Percentiles rank a stretch among this genome's conserved stretches.
Conservation (phyloP, 2,329 filamentous ascomycete species). For the Clonostachys chloroleuca region DNA sequence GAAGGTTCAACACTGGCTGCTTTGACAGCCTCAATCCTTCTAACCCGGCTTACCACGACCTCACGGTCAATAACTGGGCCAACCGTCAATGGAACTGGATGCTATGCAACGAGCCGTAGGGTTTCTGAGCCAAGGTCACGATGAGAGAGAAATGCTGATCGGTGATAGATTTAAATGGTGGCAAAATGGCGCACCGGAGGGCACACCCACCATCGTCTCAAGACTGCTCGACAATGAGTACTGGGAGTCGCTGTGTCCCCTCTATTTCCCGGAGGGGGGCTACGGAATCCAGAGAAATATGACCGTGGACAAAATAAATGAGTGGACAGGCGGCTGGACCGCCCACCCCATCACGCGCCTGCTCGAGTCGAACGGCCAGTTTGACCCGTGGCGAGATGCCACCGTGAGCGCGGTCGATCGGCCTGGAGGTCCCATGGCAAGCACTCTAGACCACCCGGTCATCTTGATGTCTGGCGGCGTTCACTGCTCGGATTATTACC, state of each 20-base stretch:
- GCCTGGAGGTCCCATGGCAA: conserved; percentile 46
- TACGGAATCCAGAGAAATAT: conserved; percentile 45
- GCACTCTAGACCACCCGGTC: conserved; percentile 40
- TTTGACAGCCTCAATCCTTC: conserved; percentile 46
- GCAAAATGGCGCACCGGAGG: conserved; percentile 37
- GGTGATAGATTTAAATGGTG: conserved; percentile 12
- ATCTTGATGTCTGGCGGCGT: conserved; percentile 46
- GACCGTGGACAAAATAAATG: conserved; percentile 44
- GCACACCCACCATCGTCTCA: conserved; percentile 40
- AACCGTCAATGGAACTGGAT: conserved; percentile 57
- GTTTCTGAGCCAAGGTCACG: conserved; percentile 6
- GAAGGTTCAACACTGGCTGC: conserved; percentile 36
- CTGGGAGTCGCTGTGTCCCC: conserved; percentile 48
- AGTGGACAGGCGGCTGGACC: conserved; percentile 50
- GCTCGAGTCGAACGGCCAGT: conserved; percentile 54
- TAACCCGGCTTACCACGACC: conserved; percentile 47
- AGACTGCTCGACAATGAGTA: conserved; percentile 45
- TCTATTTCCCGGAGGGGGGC: conserved; percentile 49
- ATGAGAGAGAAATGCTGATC: neutral
- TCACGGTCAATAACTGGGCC: conserved; percentile 33
- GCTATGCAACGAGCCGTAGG: conserved; percentile 55
- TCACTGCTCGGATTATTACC: conserved; percentile 32
- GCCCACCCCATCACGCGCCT: conserved; percentile 45
- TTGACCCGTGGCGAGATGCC: conserved; percentile 55
- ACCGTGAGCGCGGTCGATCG: conserved; percentile 48